phyloP scores from a whole-genome alignment of 2,329 filamentous ascomycete species.

The Paracoccidioides lutzii region DNA sequence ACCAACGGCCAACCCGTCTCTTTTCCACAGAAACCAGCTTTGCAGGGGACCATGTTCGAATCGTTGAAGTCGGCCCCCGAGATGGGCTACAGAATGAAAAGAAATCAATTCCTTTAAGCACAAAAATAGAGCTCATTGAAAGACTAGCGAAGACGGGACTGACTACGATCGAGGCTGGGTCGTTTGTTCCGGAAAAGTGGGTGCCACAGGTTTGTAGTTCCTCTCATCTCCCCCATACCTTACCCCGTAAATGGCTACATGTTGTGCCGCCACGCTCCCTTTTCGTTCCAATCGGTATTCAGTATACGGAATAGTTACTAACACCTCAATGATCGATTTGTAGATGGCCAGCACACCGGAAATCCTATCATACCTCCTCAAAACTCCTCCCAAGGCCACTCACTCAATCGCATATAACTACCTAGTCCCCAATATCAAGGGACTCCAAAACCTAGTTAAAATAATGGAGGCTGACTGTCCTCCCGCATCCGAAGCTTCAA shows the following conservation, averaged over 20 bases:
- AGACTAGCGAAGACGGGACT: conserved; percentile 37
- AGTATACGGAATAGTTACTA: neutral
- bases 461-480: conserved; percentile 34
- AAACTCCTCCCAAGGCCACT: conserved; percentile 37
- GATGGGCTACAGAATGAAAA: conserved; percentile 44
- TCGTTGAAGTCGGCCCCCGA: conserved; percentile 42
- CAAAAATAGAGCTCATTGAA: conserved; percentile 38
- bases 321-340: neutral
- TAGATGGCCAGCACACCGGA: conserved; percentile 54
- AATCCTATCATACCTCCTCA: conserved; percentile 44
- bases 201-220: conserved; percentile 35
- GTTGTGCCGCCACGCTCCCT: neutral
- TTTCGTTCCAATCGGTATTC: neutral
- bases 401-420: conserved; percentile 51
- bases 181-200: conserved; percentile 43
- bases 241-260: neutral
- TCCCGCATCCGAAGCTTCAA: conserved; percentile 16
- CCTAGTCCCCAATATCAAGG: conserved; percentile 51
- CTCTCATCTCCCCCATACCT: too few species aligned
- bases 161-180: conserved; percentile 40
- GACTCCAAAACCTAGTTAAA: conserved; percentile 46
- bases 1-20: conserved; percentile 14
- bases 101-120: conserved; percentile 34
- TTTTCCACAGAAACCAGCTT: conserved; percentile 30
- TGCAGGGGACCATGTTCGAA: conserved; percentile 37